Base-by-base conservation (phyloP, 805 yeast genomes). In the Hanseniaspora lachancei region DNA sequence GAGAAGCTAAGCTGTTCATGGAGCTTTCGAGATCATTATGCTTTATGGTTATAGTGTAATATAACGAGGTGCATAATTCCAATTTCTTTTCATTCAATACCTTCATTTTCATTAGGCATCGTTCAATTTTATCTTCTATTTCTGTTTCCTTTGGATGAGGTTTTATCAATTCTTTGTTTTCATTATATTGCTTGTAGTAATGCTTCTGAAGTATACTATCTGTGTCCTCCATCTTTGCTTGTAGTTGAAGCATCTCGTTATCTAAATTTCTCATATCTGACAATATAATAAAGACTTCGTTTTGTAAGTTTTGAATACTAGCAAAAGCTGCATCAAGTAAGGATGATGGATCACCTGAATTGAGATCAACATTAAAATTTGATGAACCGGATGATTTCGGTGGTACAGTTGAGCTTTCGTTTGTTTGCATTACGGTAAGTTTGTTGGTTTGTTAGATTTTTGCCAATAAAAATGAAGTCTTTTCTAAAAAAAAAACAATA, bases 321-420 rank as follows among this genome's bases (percentile, higher is more conserved):
- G 78, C 82, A 5, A 83, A 78, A 57, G 83, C 81, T 62, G 83
- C 86, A 60, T 84, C 91, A 40, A 84, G 67, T 8, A 82, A 77
- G 0, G 93, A 78, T n/a, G 96, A 89, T 3, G 97, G 89, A 70
- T 89, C 97, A 95, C 87, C 87, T 2, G 49, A 35, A 21, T 44
- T 34, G 20, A 50, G 15, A 51, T 54, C 52, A 23, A 21, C 18
- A 18, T 47, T 54, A 18, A 54, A 41, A 23, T 15, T 34, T 32
- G 52, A 47, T 5, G 50, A 44, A 40, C 52, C 48, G 13, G 35
- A 12, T 27, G 56, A 47, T 1, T 34, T 46, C 5, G 49, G 49
- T 5, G 20, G 35, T n/a, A 20, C 16, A 2, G 27, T 12, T 23
- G 15, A 1, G 12, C 7, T 35, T 5, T 24, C 40, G 21, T 23